Evolutionary conservation across 345 rosid species (phyloP).

Genomic region (Balakata baccata): DNA sequence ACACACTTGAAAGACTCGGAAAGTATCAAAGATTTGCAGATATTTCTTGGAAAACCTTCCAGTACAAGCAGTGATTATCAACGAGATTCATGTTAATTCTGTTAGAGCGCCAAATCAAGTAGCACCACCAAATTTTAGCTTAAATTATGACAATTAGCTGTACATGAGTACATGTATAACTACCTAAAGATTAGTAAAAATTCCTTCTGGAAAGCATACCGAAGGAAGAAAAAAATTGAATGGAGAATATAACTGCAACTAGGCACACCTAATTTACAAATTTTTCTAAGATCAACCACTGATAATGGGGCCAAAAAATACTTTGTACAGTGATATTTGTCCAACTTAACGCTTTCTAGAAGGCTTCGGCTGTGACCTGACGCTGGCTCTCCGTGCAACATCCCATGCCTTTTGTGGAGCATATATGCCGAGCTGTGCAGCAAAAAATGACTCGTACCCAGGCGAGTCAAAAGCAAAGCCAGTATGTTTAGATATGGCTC

Average conservation of each 20-base stretch:
- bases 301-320: background rate
- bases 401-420: constrained; percentile 99
- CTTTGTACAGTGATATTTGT: constrained; percentile 3
- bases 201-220: background rate
- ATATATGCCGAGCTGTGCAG: constrained; percentile 70
- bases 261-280: constrained; percentile 14
- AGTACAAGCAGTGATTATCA: no score
- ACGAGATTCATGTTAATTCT: background rate
- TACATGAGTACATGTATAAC: constrained; percentile 7
- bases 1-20: no score
- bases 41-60: no score
- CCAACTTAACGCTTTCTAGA: constrained; percentile 29
- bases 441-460: constrained; percentile 95
- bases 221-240: background rate
- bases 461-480: constrained; percentile 99
- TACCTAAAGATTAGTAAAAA: background rate
- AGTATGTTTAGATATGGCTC: constrained; percentile 82
- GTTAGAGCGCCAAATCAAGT: background rate
- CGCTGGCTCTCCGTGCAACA: constrained; percentile 91
- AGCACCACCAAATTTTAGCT: background rate
- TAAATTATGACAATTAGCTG: constrained; percentile 13
- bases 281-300: background rate
- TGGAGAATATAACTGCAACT: background rate
- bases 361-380: constrained; percentile 53
- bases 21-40: no score